phyloP scores from a whole-genome alignment of 2,329 filamentous ascomycete species.

The Aciculosporium take region DNA sequence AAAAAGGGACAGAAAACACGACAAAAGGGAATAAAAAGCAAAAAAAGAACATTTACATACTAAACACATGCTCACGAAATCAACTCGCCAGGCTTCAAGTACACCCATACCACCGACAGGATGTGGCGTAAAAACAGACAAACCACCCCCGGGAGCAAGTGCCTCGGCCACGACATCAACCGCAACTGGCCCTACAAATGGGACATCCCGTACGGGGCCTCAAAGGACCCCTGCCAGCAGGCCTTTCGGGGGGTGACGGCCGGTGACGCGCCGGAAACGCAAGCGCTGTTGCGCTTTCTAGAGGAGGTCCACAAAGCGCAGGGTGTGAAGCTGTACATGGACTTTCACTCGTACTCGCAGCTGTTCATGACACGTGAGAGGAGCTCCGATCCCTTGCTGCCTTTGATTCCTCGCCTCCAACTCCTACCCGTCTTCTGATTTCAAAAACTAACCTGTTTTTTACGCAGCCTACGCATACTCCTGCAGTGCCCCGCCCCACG shows the following conservation, averaged over 20 bases:
- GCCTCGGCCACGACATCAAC: conserved; percentile 43
- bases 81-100: conserved; percentile 47
- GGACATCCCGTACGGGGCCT: conserved; percentile 31
- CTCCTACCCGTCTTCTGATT: no score
- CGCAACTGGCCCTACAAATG: conserved; percentile 46
- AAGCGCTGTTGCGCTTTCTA: conserved; percentile 27
- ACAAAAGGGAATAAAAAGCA: not conserved
- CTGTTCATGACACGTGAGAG: conserved; percentile 45
- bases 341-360: conserved; percentile 51
- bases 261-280: conserved; percentile 37
- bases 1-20: not conserved
- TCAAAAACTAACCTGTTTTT: conserved; percentile 8
- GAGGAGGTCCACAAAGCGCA: conserved; percentile 20
- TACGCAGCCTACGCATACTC: conserved; percentile 45
- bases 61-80: no score
- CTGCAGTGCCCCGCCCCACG: conserved; percentile 31
- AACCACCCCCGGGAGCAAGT: conserved; percentile 21
- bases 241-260: conserved; percentile 29
- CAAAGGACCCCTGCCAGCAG: conserved; percentile 35
- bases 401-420: not conserved
- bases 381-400: conserved; percentile 12
- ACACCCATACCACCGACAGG: conserved; percentile 39
- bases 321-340: conserved; percentile 47
- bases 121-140: conserved; percentile 48
- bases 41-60: no score